A percentile compares a stretch with the other conserved stretches of the same genome.
These are phyloP conservation scores for Pisolithus tinctorius DNA, from an alignment of 768 basidiomycete species.

Conservation along the genomic window DNA sequence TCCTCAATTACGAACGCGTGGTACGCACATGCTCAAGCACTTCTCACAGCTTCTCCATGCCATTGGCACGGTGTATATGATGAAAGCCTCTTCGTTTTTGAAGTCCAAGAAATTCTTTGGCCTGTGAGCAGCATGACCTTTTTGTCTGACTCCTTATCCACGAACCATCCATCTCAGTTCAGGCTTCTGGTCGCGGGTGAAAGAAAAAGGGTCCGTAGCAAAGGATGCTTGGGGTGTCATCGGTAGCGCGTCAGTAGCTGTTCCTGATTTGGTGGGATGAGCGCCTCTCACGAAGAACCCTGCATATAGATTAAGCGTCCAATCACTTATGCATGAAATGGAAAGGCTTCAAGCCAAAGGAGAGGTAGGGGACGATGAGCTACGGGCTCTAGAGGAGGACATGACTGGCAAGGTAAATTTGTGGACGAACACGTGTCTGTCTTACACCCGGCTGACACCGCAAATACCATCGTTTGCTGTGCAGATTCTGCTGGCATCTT, in stretches of 20 bases:
- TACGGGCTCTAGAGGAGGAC: slow-evolving; percentile 84
- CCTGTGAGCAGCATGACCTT: slow-evolving; percentile 48
- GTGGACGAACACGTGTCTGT: not conserved
- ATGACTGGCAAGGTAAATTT: slow-evolving; percentile 77
- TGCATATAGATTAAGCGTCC: slow-evolving; percentile 18
- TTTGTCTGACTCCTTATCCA: slow-evolving; percentile 6
- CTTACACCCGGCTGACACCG: not conserved
- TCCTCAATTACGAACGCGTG: slow-evolving; percentile 1
- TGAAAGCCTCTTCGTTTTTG: slow-evolving; percentile 87
- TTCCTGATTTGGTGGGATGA: slow-evolving; percentile 24
- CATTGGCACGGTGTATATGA: slow-evolving; percentile 87
- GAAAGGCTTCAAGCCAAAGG: slow-evolving; percentile 84
- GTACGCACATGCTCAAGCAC: slow-evolving; percentile 1
- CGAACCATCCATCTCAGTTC: slow-evolving; percentile 36
- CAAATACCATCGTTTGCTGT: not conserved
- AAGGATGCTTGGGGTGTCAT: slow-evolving; percentile 98
- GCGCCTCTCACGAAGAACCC: slow-evolving; percentile 59
- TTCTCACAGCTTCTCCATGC: slow-evolving; percentile 68
- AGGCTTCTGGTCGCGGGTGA: slow-evolving; percentile 89
- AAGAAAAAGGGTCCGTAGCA: slow-evolving; percentile 87
- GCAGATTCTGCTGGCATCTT: slow-evolving; percentile 91
- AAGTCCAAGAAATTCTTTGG: slow-evolving; percentile 90
- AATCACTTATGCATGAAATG: slow-evolving; percentile 59
- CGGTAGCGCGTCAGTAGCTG: slow-evolving; percentile 75
- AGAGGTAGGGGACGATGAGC: slow-evolving; percentile 80